phyloP scores from a whole-genome alignment of 805 yeast species.

The Yarrowia sp. region DNA sequence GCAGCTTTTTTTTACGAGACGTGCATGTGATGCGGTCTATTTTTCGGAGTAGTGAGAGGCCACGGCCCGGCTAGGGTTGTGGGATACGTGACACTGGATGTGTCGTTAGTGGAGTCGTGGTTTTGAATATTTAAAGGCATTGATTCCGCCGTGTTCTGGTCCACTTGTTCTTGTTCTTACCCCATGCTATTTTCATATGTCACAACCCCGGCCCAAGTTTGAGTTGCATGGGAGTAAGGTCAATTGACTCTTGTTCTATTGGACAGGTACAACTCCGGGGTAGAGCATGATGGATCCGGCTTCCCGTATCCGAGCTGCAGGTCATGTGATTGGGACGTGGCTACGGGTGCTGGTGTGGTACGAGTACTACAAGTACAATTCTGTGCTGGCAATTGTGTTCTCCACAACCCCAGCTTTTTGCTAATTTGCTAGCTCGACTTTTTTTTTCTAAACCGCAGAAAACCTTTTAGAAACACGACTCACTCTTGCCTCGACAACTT shows the following conservation, averaged over 20 bases:
- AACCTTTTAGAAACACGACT: neutral
- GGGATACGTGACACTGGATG: neutral
- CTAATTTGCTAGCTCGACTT: too few species aligned
- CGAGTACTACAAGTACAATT: too few species aligned
- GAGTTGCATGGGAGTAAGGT: neutral
- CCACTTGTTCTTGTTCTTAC: neutral
- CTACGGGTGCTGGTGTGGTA: too few species aligned
- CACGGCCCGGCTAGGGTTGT: too few species aligned
- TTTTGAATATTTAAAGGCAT: too few species aligned
- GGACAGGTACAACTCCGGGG: slow-evolving; percentile 24
- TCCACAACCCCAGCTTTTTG: too few species aligned
- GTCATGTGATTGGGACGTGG: too few species aligned
- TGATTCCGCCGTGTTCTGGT: too few species aligned
- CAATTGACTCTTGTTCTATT: slow-evolving; percentile 11
- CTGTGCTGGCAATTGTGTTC: too few species aligned
- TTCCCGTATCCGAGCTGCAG: neutral
- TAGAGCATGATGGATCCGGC: neutral
- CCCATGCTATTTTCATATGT: neutral
- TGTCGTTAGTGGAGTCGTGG: neutral
- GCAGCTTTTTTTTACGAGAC: neutral
- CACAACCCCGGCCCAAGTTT: slow-evolving; percentile 11
- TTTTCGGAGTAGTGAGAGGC: neutral
- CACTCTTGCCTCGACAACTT: neutral
- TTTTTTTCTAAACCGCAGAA: too few species aligned
- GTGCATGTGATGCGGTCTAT: neutral